phyloP scores from a whole-genome alignment of 2,329 filamentous ascomycete genomes.

The Apiospora arundinis region DNA sequence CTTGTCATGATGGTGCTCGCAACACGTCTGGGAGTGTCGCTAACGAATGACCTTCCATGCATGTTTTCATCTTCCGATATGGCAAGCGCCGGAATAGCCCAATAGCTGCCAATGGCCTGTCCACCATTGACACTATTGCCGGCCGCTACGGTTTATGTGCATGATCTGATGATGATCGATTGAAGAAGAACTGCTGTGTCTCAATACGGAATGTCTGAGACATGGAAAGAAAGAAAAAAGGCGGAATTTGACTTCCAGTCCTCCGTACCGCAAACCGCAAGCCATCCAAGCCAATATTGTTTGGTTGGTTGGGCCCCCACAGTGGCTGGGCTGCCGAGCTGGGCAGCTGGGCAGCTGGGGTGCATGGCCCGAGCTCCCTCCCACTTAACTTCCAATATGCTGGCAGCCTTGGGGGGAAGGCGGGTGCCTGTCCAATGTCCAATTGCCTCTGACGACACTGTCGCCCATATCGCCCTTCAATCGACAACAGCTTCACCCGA shows the following conservation, averaged over 20 bases:
- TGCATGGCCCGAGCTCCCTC: conserved; percentile 8
- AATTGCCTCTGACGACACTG: conserved; percentile 19
- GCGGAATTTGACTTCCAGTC: no score
- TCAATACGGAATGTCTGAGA: neutral
- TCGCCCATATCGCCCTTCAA: conserved; percentile 4
- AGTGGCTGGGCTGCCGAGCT: neutral
- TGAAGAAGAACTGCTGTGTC: neutral
- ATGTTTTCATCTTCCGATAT: neutral
- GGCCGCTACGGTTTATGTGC: neutral
- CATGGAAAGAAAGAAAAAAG: neutral
- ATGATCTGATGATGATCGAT: neutral
- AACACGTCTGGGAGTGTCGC: neutral
- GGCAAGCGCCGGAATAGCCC: neutral
- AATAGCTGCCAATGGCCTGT: neutral
- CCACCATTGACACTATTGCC: neutral
- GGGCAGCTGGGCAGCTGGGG: neutral
- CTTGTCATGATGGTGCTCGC: neutral
- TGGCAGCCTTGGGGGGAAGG: conserved; percentile 8
- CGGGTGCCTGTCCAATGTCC: neutral
- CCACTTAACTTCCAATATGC: conserved; percentile 3
- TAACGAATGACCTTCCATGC: neutral
- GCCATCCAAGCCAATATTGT: no score
- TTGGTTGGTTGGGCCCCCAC: neutral
- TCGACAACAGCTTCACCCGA: conserved; percentile 3
- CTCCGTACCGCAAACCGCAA: no score